Evolutionary conservation across 768 basidiomycete genomes (phyloP), one percentile per base, ranked within the genome.

Genomic region (Rossbeevera mucosa): DNA sequence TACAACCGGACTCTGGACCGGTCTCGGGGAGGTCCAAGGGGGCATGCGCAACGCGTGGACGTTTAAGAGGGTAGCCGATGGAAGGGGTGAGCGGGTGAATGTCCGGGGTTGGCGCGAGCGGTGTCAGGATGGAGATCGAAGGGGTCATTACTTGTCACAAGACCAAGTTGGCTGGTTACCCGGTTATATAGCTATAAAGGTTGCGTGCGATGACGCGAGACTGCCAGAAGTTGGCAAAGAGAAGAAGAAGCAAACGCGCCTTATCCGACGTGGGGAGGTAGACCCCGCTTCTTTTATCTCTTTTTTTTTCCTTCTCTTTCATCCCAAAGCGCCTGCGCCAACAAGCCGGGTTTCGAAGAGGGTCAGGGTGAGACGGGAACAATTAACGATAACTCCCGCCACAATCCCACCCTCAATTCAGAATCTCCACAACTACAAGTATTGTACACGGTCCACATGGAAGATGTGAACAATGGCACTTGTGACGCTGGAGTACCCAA

Each of bases 401-500:
- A n/a, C n/a, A n/a, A n/a, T n/a, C n/a, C n/a, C n/a, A n/a, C n/a
- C n/a, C n/a, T n/a, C n/a, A n/a, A n/a, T n/a, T n/a, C n/a, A n/a
- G n/a, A n/a, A n/a, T n/a, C n/a, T n/a, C n/a, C n/a, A n/a, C n/a
- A n/a, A n/a, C n/a, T n/a, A n/a, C n/a, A n/a, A n/a, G n/a, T 13
- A 4, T 16, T 21, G 6, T 40, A 56, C 55, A 44, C 8, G n/a
- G n/a, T n/a, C n/a, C 12, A 25, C 22, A 43, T 5, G 20, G 21
- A 2, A 3, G 22, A 4, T 16, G 20, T 38, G 1, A 7, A 28
- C 13, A 14, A 8, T 31, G 22, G 4, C 21, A 0, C 16, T 36
- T n/a, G 18, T 11, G n/a, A 36, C 8, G 16, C 16, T 69, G 62
- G 58, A 77, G 75, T 2, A 72, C 72, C 75, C 75, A 76, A 2